A percentile compares a stretch with the other conserved stretches of the same genome.
Conservation (phyloP, 768 basidiomycete genomes). For the Tephrocybe sp. region DNA sequence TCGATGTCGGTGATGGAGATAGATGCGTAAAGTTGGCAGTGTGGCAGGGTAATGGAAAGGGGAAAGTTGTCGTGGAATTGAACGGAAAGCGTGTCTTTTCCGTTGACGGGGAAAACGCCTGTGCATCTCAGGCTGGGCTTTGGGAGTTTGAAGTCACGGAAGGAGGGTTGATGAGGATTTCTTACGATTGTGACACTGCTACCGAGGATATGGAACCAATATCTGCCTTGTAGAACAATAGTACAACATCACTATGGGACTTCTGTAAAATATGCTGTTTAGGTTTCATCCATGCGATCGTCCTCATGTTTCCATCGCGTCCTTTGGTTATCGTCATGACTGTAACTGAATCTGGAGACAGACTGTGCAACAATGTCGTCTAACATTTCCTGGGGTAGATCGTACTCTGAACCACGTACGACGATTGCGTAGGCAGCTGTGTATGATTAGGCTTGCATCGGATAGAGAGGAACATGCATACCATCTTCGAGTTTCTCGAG, state of each 20-base stretch:
- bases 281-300: slow-evolving; percentile 14
- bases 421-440: slow-evolving; percentile 72
- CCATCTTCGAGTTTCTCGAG: slow-evolving; percentile 94
- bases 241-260: neutral
- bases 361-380: slow-evolving; percentile 64
- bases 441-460: slow-evolving; percentile 3
- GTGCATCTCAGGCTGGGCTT: slow-evolving; percentile 4
- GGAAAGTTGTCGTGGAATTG: slow-evolving; percentile 20
- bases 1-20: slow-evolving; percentile 15
- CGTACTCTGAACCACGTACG: slow-evolving; percentile 72
- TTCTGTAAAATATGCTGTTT: neutral
- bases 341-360: slow-evolving; percentile 28
- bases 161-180: slow-evolving; percentile 24
- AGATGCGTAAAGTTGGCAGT: slow-evolving; percentile 13
- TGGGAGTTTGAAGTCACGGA: slow-evolving; percentile 20
- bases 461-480: slow-evolving; percentile 27
- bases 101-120: slow-evolving; percentile 15
- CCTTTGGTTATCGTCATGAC: slow-evolving; percentile 3
- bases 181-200: neutral
- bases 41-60: slow-evolving; percentile 8
- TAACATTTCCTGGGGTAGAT: slow-evolving; percentile 62
- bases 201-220: neutral
- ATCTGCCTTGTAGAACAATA: slow-evolving; percentile 1
- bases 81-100: slow-evolving; percentile 22
- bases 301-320: slow-evolving; percentile 16